A percentile compares a stretch with the other conserved stretches of the same genome.
phyloP scores from a whole-genome alignment of 1,284 basidiomycete species.

The Cryptococcus sp. region DNA sequence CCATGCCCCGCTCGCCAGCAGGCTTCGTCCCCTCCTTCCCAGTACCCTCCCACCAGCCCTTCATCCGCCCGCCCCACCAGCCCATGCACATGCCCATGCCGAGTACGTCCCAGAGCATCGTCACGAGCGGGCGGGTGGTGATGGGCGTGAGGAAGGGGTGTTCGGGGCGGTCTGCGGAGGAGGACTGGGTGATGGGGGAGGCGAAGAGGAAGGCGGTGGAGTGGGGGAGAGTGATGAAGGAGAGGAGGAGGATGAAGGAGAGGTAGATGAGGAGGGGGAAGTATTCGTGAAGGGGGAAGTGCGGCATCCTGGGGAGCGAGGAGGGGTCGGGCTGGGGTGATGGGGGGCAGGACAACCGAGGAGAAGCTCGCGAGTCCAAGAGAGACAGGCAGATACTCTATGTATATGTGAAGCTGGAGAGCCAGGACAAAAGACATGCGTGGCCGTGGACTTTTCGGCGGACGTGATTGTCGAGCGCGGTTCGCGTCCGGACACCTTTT shows the following conservation, averaged over 20 bases:
- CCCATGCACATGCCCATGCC: slow-evolving; percentile 61
- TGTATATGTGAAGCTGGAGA: too few relatives aligned
- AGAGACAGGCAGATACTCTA: too few relatives aligned
- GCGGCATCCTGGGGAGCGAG: too few relatives aligned
- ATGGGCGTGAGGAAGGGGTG: slow-evolving; percentile 63
- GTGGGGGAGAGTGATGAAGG: slow-evolving; percentile 64
- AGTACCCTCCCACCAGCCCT: slow-evolving; percentile 53
- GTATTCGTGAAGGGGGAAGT: slow-evolving; percentile 55
- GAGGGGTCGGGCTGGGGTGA: too few relatives aligned
- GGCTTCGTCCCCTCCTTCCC: not conserved
- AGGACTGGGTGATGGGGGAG: slow-evolving; percentile 21
- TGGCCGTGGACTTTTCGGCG: too few relatives aligned
- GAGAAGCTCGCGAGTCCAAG: too few relatives aligned
- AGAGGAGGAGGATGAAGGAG: slow-evolving; percentile 62
- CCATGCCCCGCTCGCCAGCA: not conserved
- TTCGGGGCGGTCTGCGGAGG: slow-evolving; percentile 58
- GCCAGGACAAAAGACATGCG: too few relatives aligned
- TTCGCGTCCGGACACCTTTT: too few relatives aligned
- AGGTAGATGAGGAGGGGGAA: slow-evolving; percentile 71
- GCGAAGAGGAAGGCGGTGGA: slow-evolving; percentile 54
- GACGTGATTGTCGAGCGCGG: too few relatives aligned
- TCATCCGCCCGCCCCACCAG: slow-evolving; percentile 71
- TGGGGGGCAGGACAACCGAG: too few relatives aligned
- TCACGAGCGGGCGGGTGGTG: slow-evolving; percentile 61
- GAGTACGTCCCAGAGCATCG: slow-evolving; percentile 60